Conservation (phyloP, 2,329 filamentous ascomycete species). For the Zalaria sp. region DNA sequence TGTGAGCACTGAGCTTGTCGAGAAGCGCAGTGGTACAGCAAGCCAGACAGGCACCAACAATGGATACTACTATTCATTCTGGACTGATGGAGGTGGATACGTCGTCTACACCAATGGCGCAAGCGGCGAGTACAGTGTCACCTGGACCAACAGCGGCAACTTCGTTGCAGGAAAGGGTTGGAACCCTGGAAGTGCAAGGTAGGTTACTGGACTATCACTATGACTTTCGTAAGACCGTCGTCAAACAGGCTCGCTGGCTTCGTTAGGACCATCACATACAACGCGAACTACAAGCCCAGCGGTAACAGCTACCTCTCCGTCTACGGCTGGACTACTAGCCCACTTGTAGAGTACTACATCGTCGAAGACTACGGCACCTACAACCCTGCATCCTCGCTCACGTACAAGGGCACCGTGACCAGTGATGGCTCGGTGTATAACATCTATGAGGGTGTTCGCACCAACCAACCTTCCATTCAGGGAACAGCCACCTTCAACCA, state of each 20-base stretch:
- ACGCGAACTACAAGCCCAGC: conserved; percentile 30
- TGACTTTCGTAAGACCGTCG: too few relatives aligned
- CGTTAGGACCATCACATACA: conserved; percentile 35
- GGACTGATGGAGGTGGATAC: conserved; percentile 38
- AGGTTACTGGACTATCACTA: conserved; percentile 7
- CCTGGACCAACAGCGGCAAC: conserved; percentile 35
- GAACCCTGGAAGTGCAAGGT: conserved; percentile 38
- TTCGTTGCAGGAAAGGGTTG: conserved; percentile 46
- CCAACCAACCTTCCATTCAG: conserved; percentile 33
- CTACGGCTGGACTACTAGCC: conserved; percentile 43
- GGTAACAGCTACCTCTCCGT: conserved; percentile 41
- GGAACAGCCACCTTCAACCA: conserved; percentile 41
- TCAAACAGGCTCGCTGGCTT: too few relatives aligned
- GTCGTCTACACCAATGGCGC: conserved; percentile 42
- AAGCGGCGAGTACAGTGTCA: conserved; percentile 32
- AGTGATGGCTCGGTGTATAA: conserved; percentile 40
- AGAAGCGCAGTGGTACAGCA: conserved; percentile 25
- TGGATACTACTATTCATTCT: conserved; percentile 48
- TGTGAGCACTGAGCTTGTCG: conserved; percentile 20
- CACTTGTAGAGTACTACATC: conserved; percentile 46
- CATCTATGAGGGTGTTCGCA: conserved; percentile 34
- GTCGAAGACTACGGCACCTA: conserved; percentile 39
- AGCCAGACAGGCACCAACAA: conserved; percentile 38
- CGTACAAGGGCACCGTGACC: conserved; percentile 35
- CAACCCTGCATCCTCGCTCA: conserved; percentile 26